Evolutionary conservation across 257 asterid genomes (phyloP).

Genomic region (Oldenlandia corymbosa): DNA sequence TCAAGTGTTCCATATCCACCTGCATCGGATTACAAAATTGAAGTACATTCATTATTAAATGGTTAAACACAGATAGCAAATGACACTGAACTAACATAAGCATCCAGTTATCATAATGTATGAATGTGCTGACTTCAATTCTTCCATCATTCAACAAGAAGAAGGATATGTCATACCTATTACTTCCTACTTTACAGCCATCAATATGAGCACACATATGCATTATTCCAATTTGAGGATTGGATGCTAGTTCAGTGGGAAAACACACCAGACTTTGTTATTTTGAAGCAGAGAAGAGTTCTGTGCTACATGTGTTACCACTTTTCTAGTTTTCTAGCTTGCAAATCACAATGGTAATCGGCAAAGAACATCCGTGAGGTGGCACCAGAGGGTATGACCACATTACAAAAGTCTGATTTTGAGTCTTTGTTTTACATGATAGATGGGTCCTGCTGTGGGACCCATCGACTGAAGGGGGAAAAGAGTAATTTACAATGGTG

Average conservation of each 20-base stretch:
- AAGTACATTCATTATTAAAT: too few relatives aligned
- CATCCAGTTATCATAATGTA: background rate
- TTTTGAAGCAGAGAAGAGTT: constrained; percentile 1
- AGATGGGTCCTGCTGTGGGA: constrained; percentile 5
- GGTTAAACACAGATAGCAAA: too few relatives aligned
- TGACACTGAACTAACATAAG: too few relatives aligned
- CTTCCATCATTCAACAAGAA: background rate
- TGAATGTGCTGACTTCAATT: background rate
- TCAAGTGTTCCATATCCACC: constrained; percentile 99
- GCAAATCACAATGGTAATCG: background rate
- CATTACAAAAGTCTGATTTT: constrained; percentile 10
- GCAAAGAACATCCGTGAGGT: constrained; percentile 10
- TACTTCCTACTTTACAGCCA: background rate
- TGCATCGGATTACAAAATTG: too few relatives aligned
- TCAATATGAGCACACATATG: background rate
- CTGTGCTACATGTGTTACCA: background rate
- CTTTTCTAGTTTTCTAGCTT: background rate
- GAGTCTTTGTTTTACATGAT: constrained; percentile 8
- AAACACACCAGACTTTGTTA: background rate
- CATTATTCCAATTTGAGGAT: background rate
- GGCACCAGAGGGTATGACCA: constrained; percentile 14
- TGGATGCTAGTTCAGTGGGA: background rate
- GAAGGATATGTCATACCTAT: background rate
- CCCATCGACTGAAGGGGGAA: background rate
- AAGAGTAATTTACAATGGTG: background rate